A percentile compares a stretch with the other conserved stretches of the same genome.
These are phyloP conservation scores for Aspergillus sparsus DNA, from an alignment of 495 filamentous ascomycete genomes.

Conservation along the genomic window DNA sequence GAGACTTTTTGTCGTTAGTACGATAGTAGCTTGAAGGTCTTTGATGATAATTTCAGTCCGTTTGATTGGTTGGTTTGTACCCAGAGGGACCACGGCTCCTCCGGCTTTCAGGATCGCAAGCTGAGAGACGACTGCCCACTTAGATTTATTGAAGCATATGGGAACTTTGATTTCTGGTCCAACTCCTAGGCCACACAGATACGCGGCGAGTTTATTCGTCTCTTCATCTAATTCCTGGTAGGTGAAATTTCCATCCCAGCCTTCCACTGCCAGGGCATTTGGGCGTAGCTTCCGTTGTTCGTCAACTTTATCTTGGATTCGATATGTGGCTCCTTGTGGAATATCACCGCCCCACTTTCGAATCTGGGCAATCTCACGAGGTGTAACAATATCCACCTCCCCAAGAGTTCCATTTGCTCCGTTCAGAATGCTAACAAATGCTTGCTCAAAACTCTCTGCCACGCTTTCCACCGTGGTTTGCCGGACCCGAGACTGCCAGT, in stretches of 20 bases:
- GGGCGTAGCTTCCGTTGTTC: conserved; percentile 10
- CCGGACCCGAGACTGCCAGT: conserved; percentile 12
- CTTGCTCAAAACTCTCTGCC: conserved; percentile 8
- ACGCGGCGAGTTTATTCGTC: conserved; percentile 30
- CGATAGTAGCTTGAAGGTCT: conserved; percentile 28
- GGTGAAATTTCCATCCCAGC: conserved; percentile 16
- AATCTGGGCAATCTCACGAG: conserved; percentile 10
- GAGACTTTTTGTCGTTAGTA: conserved; percentile 25
- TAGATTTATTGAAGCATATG: conserved; percentile 32
- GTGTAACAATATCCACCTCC: conserved; percentile 8
- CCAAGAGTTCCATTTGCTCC: not conserved
- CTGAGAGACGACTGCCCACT: conserved; percentile 27
- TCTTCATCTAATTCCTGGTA: conserved; percentile 21
- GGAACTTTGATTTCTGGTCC: conserved; percentile 27
- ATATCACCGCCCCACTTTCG: conserved; percentile 13
- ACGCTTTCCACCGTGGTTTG: conserved; percentile 12
- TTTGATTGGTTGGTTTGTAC: conserved; percentile 44
- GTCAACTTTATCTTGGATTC: conserved; percentile 14
- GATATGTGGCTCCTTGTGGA: conserved; percentile 7
- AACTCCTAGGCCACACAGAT: conserved; percentile 27
- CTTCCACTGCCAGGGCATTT: conserved; percentile 13
- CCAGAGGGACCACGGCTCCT: conserved; percentile 51
- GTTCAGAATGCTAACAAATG: conserved; percentile 8
- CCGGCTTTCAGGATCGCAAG: conserved; percentile 32
- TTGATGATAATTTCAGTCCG: conserved; percentile 50